Evolutionary conservation across 768 basidiomycete genomes (phyloP), one percentile per base, ranked within the genome.

Genomic region (Fomitopsis pulvina): DNA sequence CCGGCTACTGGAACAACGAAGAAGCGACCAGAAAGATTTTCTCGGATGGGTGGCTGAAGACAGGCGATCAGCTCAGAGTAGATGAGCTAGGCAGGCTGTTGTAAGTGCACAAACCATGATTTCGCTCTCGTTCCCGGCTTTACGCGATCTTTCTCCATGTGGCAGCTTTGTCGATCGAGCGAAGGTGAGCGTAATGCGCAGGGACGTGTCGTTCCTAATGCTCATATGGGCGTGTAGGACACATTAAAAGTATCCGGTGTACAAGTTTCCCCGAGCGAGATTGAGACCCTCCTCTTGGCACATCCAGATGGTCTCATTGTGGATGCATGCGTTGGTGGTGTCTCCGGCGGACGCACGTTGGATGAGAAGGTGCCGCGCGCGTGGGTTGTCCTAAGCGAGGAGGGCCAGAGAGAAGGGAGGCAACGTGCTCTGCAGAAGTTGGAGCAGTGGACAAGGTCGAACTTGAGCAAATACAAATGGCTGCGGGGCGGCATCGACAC

Each of bases 221-320:
- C 48, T 48, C 8, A 27, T 40, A 11, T 5, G 18, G 4, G 6
- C 21, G 22, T 34, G 25, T 44, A 87, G 81, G 89, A 91, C 59
- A 88, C 80, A 0, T 71, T 92, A 20, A 92, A 92, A 60, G 75
- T 92, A 2, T 87, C 85, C 0, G 89, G 88, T 3, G 71, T 71
- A 43, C 89, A 91, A 64, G 89, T 91, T 0, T 87, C 89, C 0
- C 89, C 88, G 0, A 74, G 77, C 16, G 88, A 92, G 60, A 83
- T 91, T 45, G 89, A 91, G 61, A 71, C 79, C 24, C 75, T 73
- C 21, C 67, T 91, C 2, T 71, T 82, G 18, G 71, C 70, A 0
- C 79, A 90, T 32, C 84, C 87, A 0, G 73, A 74, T 7, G 68
- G 68, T 16, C 71, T 88, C 41, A 76, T 90, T 51, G 65, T 61